A percentile compares a stretch with the other conserved stretches of the same genome.
phyloP scores from a whole-genome alignment of 108 stramenopile species.

The Chaetoceros muelleri region DNA sequence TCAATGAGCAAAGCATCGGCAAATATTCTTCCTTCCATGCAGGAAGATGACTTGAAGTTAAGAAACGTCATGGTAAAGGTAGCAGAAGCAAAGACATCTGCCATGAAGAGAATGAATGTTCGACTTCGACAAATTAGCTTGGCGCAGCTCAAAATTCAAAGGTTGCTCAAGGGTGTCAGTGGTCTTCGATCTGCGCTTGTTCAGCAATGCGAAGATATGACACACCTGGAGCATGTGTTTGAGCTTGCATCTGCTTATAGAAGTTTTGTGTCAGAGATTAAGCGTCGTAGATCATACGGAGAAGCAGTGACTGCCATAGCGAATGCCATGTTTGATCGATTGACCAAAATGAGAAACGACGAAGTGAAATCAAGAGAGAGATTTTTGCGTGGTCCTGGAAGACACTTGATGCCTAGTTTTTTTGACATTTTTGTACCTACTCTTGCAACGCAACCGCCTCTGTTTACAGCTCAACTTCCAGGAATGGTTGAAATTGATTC shows the following conservation, averaged over 20 bases:
- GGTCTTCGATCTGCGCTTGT: conserved; percentile 56
- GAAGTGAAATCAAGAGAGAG: conserved; percentile 70
- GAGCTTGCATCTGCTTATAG: conserved; percentile 58
- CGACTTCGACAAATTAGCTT: conserved; percentile 69
- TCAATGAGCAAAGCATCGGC: conserved; percentile 53
- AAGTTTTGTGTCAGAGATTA: conserved; percentile 54
- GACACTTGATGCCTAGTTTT: conserved; percentile 78
- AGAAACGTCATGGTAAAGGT: conserved; percentile 49
- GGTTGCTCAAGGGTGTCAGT: conserved; percentile 47
- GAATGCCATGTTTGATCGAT: conserved; percentile 54
- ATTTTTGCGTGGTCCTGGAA: conserved; percentile 66
- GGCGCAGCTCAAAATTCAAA: conserved; percentile 66
- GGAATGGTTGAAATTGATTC: conserved; percentile 60
- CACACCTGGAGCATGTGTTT: conserved; percentile 65
- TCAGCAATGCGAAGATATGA: conserved; percentile 60
- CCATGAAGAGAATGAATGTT: conserved; percentile 70
- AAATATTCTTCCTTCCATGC: conserved; percentile 56
- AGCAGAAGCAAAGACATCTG: conserved; percentile 55
- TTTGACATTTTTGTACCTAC: conserved; percentile 80
- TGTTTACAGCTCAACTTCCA: conserved; percentile 72
- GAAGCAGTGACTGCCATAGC: conserved; percentile 53
- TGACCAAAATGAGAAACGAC: conserved; percentile 63
- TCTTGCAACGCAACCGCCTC: conserved; percentile 66
- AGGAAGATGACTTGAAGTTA: conserved; percentile 42
- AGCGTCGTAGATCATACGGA: conserved; percentile 62